Conservation (phyloP, 2,329 filamentous ascomycete species). For the Calonectria naviculata region DNA sequence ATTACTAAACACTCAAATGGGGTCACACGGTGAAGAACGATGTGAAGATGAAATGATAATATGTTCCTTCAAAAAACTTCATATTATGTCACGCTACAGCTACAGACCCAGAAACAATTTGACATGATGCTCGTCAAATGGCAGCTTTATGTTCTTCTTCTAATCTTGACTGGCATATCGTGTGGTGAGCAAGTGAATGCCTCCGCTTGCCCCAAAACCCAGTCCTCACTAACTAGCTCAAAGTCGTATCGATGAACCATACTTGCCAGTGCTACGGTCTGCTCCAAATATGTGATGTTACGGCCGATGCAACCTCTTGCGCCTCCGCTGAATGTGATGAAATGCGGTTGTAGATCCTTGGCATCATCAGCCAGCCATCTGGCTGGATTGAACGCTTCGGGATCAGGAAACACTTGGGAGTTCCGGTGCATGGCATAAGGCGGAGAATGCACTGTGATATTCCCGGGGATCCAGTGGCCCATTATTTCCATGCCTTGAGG, state of each 20-base stretch:
- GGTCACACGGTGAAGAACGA: too few relatives aligned
- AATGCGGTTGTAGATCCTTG: neutral
- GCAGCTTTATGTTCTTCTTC: neutral
- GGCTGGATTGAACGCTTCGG: neutral
- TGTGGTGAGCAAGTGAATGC: neutral
- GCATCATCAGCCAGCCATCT: neutral
- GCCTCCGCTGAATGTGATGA: neutral
- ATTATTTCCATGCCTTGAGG: neutral
- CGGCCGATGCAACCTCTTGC: neutral
- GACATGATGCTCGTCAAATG: neutral
- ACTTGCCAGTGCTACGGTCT: neutral
- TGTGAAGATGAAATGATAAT: too few relatives aligned
- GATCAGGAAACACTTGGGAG: neutral
- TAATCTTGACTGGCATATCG: neutral
- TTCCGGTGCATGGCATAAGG: neutral
- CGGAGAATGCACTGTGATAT: neutral
- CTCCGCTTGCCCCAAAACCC: neutral
- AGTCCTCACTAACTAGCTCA: neutral
- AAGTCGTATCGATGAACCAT: neutral
- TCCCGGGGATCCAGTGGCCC: neutral
- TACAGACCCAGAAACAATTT: too few relatives aligned
- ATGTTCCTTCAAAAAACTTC: too few relatives aligned
- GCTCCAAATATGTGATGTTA: neutral
- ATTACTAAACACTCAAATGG: too few relatives aligned
- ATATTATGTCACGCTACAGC: too few relatives aligned